Conservation (phyloP, 352 stramenopile genomes). For the Elongisporangium anandrum region DNA sequence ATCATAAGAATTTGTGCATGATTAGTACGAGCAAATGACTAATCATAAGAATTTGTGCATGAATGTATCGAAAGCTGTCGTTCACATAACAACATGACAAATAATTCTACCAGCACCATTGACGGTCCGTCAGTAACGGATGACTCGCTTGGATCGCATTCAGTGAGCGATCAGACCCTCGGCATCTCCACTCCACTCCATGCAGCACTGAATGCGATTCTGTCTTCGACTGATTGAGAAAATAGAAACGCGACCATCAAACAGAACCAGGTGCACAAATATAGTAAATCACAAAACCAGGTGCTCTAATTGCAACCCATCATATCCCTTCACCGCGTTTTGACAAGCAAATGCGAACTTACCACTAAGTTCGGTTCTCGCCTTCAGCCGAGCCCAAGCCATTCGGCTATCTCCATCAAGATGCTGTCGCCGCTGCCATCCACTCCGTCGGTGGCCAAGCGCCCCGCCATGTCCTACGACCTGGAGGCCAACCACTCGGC, state of each 20-base stretch:
- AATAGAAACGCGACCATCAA: not conserved
- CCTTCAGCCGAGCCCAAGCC: not conserved
- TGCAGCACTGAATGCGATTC: not conserved
- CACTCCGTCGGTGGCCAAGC: constrained; percentile 28
- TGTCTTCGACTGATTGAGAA: not conserved
- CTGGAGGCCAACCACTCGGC: constrained; percentile 7
- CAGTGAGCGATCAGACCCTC: too few species aligned
- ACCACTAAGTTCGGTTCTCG: not conserved
- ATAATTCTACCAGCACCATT: not conserved
- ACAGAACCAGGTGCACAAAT: not conserved
- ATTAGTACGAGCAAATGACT: too few species aligned
- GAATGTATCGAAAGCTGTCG: too few species aligned
- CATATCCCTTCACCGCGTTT: too few species aligned
- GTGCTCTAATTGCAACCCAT: not conserved
- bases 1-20: too few species aligned
- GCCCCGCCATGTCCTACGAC: constrained; percentile 31
- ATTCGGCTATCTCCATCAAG: not conserved
- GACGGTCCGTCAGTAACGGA: not conserved
- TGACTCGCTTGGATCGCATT: too few species aligned
- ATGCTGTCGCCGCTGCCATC: constrained; percentile 65
- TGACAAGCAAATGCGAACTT: not conserved
- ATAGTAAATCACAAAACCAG: not conserved
- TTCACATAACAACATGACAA: too few species aligned
- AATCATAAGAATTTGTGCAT: too few species aligned
- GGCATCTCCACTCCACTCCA: not conserved